Base-by-base conservation (phyloP, 2,329 filamentous ascomycete genomes). In the Pestalotiopsis fici region DNA sequence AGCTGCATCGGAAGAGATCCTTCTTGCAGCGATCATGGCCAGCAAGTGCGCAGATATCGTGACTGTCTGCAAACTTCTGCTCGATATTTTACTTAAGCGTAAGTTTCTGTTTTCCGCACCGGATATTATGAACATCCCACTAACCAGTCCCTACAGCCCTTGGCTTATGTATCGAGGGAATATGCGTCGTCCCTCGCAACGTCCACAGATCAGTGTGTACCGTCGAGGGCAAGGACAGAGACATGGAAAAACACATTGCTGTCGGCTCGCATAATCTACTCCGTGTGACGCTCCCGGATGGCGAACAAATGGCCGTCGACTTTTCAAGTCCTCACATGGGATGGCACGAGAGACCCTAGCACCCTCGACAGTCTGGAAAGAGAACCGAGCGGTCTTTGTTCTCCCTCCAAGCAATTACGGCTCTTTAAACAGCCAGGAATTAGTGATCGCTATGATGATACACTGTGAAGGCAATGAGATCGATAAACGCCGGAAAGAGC, bases 291-390 rank as follows among this genome's bases (percentile, higher is more conserved):
- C 28, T 60, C n/a, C 35, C 28, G 3, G 13, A 55, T n/a, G 54
- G 35, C 3, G 27, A 59, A n/a, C 54, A 65, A 55, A 43, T 28
- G 6, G 64, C 43, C 1, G 25, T 65, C 54, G 64, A 65, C 31
- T 57, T 57, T 25, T 18, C 64, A 18, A 25, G 54, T 27, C 50
- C 56, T 28, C 54, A 59, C 21, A n/a, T 65, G 18, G 64, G 64
- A 39, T 65, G 64, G 64, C 54, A 27, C 23, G 64, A 65, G 55
- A 65, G 55, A 37, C n/a, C 21, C 35, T 65, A n/a, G 31, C 55
- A 18, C 64, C 64, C 5, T 65, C 55, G 64, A 23, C 23, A 11
- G n/a, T 35, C 11, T 59, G 55, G 55, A 15, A 3, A 35, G 6
- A 59, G 25, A 59, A 21, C 21, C 55, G 55, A 28, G 55, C 55